Evolutionary conservation across 257 asterid genomes (phyloP), one percentile per base, ranked within the genome.

Genomic region (Parsonsia alboflavescens): DNA sequence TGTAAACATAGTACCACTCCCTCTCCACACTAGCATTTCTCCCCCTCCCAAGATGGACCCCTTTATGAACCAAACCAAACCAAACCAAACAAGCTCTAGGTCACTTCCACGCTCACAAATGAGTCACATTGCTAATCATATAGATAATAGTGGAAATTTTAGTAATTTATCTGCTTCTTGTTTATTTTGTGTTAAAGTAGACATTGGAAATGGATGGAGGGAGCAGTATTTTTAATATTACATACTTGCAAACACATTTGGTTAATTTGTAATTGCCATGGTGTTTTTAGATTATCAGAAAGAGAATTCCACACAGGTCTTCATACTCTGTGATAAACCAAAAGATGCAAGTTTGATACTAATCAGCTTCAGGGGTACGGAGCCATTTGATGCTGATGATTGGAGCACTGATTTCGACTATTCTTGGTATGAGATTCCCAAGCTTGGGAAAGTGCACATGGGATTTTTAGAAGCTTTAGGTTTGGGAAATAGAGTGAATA

Each of bases 401-500:
- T 94, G 99, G 99, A 80, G 84, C 68, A 94, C 97, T 12, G 97
- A 94, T 84, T 90, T 92, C 4, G 99, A 94, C 84, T 92, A 92
- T 75, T 92, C 99, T 21, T 94, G 99, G 99, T 94, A 88, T 7
- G 97, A 94, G 79, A 86, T 94, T 63, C 97, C 96, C 3, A 73
- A 84, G 53, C 86, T 92, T 1, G 99, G 97, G n/a, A 94, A 90
- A 77, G 93, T 94, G n/a, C 97, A 94, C 61, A 86, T 90, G 99
- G 99, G 99, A 53, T 94, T 94, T 78, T 82, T 94, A 10, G 99
- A 94, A 82, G 99, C 99, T 80, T 81, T 94, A 73, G 99, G 99
- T 61, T 80, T 94, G 76, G 97, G 99, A 42, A 92, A 71, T 88
- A 86, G 99, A 76, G 79, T 7, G 7, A 70, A 94, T 19, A 72